Conservation (phyloP, 768 basidiomycete species). For the Chalciporus pseudorubinellus region DNA sequence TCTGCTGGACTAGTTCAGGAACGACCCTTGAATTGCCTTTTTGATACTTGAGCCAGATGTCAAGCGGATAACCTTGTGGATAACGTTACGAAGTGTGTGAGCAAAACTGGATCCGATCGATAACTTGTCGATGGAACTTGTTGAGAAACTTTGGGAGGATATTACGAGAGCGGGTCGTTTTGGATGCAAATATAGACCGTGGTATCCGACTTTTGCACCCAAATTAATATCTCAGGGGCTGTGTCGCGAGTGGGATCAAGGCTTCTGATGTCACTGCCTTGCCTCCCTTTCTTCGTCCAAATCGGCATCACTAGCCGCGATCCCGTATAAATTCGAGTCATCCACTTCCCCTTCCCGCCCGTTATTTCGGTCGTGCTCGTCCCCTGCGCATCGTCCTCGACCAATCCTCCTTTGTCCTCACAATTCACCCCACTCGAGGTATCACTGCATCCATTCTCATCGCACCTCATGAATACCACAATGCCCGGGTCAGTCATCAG, state of each 20-base stretch:
- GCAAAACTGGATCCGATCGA: constrained; percentile 20
- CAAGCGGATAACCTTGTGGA: not conserved
- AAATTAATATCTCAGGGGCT: constrained; percentile 28
- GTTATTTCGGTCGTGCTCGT: constrained; percentile 8
- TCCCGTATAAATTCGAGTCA: constrained; percentile 28
- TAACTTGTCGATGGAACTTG: too few relatives aligned
- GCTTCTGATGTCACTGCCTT: constrained; percentile 36
- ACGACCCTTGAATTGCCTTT: too few relatives aligned
- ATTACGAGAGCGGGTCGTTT: constrained; percentile 4
- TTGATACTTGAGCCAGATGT: too few relatives aligned
- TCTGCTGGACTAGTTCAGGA: too few relatives aligned
- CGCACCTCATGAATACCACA: constrained; percentile 17
- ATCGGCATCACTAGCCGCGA: constrained; percentile 25
- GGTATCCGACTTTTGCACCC: constrained; percentile 2
- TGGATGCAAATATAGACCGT: constrained; percentile 11
- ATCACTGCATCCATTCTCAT: not conserved
- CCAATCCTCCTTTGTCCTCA: not conserved
- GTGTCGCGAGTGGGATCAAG: constrained; percentile 15
- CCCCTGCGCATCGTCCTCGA: not conserved
- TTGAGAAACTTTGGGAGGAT: not conserved
- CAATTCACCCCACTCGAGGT: not conserved
- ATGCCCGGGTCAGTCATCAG: constrained; percentile 43
- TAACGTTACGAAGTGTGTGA: not conserved
- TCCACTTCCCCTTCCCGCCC: constrained; percentile 3
- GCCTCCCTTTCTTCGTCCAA: constrained; percentile 28